Evolutionary conservation across 306 rosid genomes (phyloP), one percentile per base, ranked within the genome.

Genomic region (Spatholobus suberectus): DNA sequence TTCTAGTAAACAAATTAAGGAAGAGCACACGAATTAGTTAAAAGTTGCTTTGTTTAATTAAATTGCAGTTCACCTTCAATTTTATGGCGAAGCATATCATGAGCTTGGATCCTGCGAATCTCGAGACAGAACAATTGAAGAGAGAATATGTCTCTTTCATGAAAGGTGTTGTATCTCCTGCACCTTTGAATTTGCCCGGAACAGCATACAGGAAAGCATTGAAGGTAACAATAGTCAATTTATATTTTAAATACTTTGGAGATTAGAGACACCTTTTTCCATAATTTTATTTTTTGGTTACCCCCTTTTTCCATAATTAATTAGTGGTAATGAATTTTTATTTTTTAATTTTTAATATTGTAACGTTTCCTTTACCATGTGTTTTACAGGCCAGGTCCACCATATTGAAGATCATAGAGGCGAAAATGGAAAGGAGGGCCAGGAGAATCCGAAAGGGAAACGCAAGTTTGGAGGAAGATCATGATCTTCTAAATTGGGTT

Each of bases 1-100:
- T 6, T 8, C 20, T 20, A 1, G 5, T 37, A 37, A 37, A 37
- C 41, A 37, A 37, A 37, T 37, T 6, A 27, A 44, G n/a, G n/a
- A n/a, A n/a, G 17, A 34, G 14, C 51, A 54, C 13, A 21, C 35
- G 10, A 46, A 4, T 65, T 4, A 5, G 58, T 17, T 37, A n/a
- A n/a, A n/a, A n/a, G n/a, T n/a, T n/a, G n/a, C n/a, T n/a, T n/a
- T n/a, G n/a, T n/a, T n/a, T n/a, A n/a, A n/a, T n/a, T n/a, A n/a
- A n/a, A n/a, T n/a, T n/a, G n/a, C n/a, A 96, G 99, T 93, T 96
- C 77, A 96, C 98, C 24, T 96, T 93, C 90, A 93, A 96, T 80
- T 87, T 93, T 78, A 90, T 91, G 97, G 99, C 99, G 0, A 90
- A 85, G 46, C 96, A 93, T 61, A 92, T 96, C 54, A 87, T 93